Conservation (phyloP, 345 rosid species). For the Euphorbia peplus region DNA sequence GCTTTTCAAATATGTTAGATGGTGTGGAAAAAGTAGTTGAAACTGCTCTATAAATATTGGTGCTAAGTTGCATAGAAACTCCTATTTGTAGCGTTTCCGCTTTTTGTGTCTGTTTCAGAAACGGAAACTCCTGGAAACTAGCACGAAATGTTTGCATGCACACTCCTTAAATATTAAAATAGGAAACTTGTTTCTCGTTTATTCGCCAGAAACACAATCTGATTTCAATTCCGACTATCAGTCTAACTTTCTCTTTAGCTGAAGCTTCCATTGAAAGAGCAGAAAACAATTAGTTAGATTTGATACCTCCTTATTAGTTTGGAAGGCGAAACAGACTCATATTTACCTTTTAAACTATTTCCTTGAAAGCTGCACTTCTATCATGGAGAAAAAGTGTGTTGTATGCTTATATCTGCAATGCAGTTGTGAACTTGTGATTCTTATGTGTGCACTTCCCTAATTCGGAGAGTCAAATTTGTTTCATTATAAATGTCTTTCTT, state of each 20-base stretch:
- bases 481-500: too few relatives aligned
- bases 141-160: too few relatives aligned
- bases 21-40: not conserved
- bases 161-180: too few relatives aligned
- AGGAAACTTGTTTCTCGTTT: too few relatives aligned
- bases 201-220: too few relatives aligned
- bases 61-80: too few relatives aligned
- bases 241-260: too few relatives aligned
- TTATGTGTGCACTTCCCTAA: not conserved
- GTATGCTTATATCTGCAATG: constrained; percentile 1
- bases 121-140: too few relatives aligned
- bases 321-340: not conserved
- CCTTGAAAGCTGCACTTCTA: not conserved
- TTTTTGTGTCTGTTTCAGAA: too few relatives aligned
- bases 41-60: too few relatives aligned
- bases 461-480: not conserved
- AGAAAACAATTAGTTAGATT: not conserved
- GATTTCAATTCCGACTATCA: too few relatives aligned
- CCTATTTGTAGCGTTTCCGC: too few relatives aligned
- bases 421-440: not conserved
- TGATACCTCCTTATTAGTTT: not conserved
- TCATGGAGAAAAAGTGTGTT: not conserved
- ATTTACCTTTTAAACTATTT: not conserved
- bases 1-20: not conserved
- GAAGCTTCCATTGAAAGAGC: not conserved